A percentile compares a stretch with the other conserved stretches of the same genome.
These are phyloP conservation scores for Aspergillus sp. DNA, from an alignment of 2,329 filamentous ascomycete species.

Conservation along the genomic window DNA sequence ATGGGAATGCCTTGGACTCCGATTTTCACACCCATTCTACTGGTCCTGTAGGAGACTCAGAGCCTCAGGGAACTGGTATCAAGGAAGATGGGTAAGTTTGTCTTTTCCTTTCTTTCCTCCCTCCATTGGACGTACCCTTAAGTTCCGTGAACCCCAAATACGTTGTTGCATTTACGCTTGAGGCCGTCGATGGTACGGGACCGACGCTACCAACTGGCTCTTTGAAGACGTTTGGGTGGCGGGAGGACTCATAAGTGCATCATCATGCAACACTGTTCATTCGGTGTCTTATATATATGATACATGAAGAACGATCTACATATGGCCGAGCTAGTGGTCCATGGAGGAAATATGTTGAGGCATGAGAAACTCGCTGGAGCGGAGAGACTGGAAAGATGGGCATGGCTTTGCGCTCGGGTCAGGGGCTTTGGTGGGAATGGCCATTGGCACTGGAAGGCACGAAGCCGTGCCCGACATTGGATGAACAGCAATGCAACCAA, in stretches of 20 bases:
- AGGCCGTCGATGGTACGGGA: background rate
- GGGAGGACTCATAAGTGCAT: conserved; percentile 6
- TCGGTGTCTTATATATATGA: conserved; percentile 10
- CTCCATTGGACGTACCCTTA: background rate
- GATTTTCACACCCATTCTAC: conserved; percentile 20
- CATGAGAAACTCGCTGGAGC: conserved; percentile 9
- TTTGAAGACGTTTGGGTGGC: background rate
- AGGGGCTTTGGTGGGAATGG: conserved; percentile 11
- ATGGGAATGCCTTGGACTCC: conserved; percentile 27
- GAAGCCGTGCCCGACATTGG: conserved; percentile 12
- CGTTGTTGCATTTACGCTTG: background rate
- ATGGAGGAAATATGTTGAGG: conserved; percentile 8
- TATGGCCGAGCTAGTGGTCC: conserved; percentile 15
- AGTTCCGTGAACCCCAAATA: conserved; percentile 18
- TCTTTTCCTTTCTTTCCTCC: background rate
- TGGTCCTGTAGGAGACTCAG: conserved; percentile 29
- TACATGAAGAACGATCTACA: background rate
- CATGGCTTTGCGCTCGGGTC: conserved; percentile 9
- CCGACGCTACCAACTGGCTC: background rate
- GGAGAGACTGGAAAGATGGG: conserved; percentile 5
- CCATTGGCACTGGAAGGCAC: conserved; percentile 15
- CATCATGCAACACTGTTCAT: conserved; percentile 7
- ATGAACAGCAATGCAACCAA: conserved; percentile 10
- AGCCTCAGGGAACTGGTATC: conserved; percentile 52
- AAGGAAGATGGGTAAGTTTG: conserved; percentile 91